phyloP scores from a whole-genome alignment of 2,329 filamentous ascomycete genomes.

The Corinectria fuckeliana region DNA sequence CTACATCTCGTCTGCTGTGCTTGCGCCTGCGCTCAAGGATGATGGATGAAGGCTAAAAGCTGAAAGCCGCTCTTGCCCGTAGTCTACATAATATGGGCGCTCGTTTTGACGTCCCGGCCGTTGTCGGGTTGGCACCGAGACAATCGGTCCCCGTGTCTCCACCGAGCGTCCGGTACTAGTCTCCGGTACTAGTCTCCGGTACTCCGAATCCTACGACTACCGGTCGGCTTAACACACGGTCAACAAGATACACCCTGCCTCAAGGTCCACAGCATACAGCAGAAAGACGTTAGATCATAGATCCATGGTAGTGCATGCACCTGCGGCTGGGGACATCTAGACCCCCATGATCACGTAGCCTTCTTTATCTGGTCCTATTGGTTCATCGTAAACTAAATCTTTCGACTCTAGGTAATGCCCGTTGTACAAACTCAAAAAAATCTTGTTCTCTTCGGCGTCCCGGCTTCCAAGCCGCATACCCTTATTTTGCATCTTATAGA shows the following conservation, averaged over 20 bases:
- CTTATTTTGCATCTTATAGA: background rate
- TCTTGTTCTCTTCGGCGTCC: background rate
- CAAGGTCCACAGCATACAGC: background rate
- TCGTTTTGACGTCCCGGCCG: background rate
- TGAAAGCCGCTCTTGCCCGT: background rate
- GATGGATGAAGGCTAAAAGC: no score
- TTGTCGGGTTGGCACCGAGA: constrained; percentile 11
- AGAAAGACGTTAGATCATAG: background rate
- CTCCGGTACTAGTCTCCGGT: background rate
- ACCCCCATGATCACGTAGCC: background rate
- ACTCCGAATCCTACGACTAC: constrained; percentile 16
- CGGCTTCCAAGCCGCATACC: background rate
- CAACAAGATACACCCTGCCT: background rate
- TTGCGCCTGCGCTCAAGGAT: background rate
- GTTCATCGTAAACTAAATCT: constrained; percentile 8
- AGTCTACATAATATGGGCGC: no score
- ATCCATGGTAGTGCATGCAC: constrained; percentile 6
- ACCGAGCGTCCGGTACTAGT: constrained; percentile 15
- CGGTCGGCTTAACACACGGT: background rate
- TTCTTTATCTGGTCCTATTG: background rate
- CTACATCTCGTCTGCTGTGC: background rate
- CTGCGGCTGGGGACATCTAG: background rate
- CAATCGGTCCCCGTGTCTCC: constrained; percentile 12
- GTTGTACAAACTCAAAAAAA: constrained; percentile 12
- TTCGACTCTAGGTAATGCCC: constrained; percentile 15